Evolutionary conservation across 2,329 filamentous ascomycete genomes (phyloP).

Genomic region (Didymella sp.): DNA sequence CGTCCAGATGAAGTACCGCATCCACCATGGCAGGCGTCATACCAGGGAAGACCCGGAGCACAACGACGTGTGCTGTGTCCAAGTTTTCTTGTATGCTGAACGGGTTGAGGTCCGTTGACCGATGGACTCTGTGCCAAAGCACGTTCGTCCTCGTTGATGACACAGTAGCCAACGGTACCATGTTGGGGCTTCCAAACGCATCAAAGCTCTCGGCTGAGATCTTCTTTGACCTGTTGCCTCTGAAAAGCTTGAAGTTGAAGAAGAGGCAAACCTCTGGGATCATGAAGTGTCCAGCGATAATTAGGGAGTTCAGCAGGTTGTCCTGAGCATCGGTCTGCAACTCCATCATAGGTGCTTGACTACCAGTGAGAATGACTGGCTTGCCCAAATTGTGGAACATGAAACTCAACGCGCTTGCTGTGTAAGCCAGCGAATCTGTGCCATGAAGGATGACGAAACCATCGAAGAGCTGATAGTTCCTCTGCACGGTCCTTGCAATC

Average conservation of each 20-base stretch:
- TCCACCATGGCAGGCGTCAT: slow-evolving; percentile 95
- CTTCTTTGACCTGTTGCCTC: slow-evolving; percentile 88
- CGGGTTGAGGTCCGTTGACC: slow-evolving; percentile 74
- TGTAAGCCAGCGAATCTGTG: slow-evolving; percentile 87
- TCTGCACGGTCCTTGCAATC: slow-evolving; percentile 78
- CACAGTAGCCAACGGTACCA: slow-evolving; percentile 79
- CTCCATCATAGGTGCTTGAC: slow-evolving; percentile 80
- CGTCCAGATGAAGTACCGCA: slow-evolving; percentile 77
- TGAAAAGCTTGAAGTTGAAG: slow-evolving; percentile 89
- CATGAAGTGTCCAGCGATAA: slow-evolving; percentile 90
- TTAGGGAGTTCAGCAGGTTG: slow-evolving; percentile 85
- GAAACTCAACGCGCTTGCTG: slow-evolving; percentile 87
- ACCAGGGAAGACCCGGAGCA: slow-evolving; percentile 87
- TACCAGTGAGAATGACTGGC: slow-evolving; percentile 81
- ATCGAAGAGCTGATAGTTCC: slow-evolving; percentile 88
- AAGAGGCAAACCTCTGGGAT: slow-evolving; percentile 93
- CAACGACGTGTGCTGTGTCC: slow-evolving; percentile 88
- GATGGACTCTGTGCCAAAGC: slow-evolving; percentile 77
- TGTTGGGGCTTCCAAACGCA: slow-evolving; percentile 89
- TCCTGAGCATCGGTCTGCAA: slow-evolving; percentile 91
- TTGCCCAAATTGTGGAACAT: slow-evolving; percentile 92
- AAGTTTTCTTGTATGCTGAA: slow-evolving; percentile 74
- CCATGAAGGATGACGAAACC: slow-evolving; percentile 91
- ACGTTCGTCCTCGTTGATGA: slow-evolving; percentile 82
- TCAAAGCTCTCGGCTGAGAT: slow-evolving; percentile 85